Conservation (phyloP, 1,139 yeast genomes). For the Suhomyces choctaworum region DNA sequence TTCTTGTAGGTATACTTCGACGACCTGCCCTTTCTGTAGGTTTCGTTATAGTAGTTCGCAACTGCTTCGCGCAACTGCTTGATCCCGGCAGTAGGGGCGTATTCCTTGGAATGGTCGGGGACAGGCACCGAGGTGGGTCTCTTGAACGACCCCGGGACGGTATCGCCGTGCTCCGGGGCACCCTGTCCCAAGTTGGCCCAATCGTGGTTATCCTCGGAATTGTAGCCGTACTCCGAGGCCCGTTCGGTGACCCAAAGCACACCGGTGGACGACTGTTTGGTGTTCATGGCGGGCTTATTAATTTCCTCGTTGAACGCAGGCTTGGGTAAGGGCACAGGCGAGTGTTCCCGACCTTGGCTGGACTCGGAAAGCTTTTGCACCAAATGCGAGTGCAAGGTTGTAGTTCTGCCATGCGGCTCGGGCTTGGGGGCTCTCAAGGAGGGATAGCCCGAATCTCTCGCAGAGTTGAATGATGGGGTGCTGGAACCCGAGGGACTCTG, state of each 20-base stretch:
- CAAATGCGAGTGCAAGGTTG: constrained; percentile 20
- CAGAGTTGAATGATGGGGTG: constrained; percentile 10
- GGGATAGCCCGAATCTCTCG: constrained; percentile 21
- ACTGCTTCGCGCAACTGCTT: constrained; percentile 61
- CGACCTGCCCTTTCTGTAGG: constrained; percentile 50
- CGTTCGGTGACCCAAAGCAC: constrained; percentile 72
- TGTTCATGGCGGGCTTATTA: constrained; percentile 62
- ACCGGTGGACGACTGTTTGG: constrained; percentile 64
- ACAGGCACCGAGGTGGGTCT: constrained; percentile 56
- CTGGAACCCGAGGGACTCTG: constrained; percentile 4
- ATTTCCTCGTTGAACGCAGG: constrained; percentile 48
- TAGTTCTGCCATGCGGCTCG: constrained; percentile 10
- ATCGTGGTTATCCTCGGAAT: constrained; percentile 44
- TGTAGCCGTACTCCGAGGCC: constrained; percentile 61
- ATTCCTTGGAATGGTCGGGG: constrained; percentile 56
- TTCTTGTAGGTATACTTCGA: constrained; percentile 65
- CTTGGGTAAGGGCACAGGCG: constrained; percentile 55
- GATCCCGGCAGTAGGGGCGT: constrained; percentile 67
- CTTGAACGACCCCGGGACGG: constrained; percentile 59
- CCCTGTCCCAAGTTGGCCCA: constrained; percentile 76
- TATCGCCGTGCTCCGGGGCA: constrained; percentile 68
- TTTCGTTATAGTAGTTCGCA: constrained; percentile 59
- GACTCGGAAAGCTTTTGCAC: constrained; percentile 33
- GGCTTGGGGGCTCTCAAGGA: constrained; percentile 22
- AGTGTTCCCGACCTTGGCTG: constrained; percentile 41